These are phyloP conservation scores for Candida ortonii DNA, from an alignment of 805 yeast species.

Conservation along the genomic window DNA sequence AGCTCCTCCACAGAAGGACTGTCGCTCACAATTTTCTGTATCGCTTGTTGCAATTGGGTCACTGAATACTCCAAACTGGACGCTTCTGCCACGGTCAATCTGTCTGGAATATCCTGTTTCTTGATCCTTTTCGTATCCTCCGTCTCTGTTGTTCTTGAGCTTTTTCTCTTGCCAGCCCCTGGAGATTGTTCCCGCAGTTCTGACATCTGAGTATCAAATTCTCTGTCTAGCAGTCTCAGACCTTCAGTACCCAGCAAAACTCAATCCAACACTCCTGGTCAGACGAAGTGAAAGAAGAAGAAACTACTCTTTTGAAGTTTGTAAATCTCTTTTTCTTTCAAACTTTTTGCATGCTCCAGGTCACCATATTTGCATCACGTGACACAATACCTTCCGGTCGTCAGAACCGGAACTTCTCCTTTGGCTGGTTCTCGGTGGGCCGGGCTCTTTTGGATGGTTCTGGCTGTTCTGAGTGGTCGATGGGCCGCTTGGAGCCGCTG, in stretches of 20 bases:
- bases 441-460: slow-evolving; percentile 1
- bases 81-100: slow-evolving; percentile 23
- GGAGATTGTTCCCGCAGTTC: too few species aligned
- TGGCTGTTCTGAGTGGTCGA: too few species aligned
- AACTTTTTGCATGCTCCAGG: too few species aligned
- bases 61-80: slow-evolving; percentile 50
- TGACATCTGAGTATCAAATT: too few species aligned
- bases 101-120: neutral
- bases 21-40: slow-evolving; percentile 48
- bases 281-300: too few species aligned
- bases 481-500: slow-evolving; percentile 5
- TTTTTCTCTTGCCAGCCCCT: too few species aligned
- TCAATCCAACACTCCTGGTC: too few species aligned
- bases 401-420: slow-evolving; percentile 9
- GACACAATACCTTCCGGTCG: too few species aligned
- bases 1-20: slow-evolving; percentile 53
- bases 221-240: too few species aligned
- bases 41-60: slow-evolving; percentile 48
- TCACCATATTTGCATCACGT: too few species aligned
- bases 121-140: slow-evolving; percentile 1
- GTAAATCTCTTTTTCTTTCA: neutral
- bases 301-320: too few species aligned
- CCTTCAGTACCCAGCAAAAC: too few species aligned
- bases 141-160: neutral
- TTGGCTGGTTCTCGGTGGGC: slow-evolving; percentile 2